Evolutionary conservation across 805 yeast genomes (phyloP).

Genomic region (Candida awuae): DNA sequence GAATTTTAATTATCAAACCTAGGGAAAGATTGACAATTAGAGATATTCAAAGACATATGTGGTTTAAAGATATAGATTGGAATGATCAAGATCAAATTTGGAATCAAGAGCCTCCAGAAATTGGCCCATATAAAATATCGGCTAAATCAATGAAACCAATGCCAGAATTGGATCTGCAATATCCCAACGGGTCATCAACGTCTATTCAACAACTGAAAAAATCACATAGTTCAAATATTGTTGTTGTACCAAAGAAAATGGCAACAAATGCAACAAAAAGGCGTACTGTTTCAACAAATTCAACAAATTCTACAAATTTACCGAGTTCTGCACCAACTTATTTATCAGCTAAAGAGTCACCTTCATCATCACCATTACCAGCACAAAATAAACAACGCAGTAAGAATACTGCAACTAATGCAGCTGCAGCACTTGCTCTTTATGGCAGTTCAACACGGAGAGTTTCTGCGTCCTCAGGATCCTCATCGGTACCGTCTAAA

Average conservation of each 20-base stretch:
- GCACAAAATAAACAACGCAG: not conserved
- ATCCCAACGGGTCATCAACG: conserved; percentile 13
- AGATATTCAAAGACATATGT: conserved; percentile 54
- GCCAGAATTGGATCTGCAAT: conserved; percentile 39
- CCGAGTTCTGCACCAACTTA: conserved; percentile 3
- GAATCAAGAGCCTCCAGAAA: conserved; percentile 51
- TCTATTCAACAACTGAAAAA: conserved; percentile 5
- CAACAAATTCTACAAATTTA: no score
- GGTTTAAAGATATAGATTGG: conserved; percentile 52
- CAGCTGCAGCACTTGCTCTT: not conserved
- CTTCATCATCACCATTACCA: not conserved
- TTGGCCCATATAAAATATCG: conserved; percentile 63
- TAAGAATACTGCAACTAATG: not conserved
- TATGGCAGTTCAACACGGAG: not conserved
- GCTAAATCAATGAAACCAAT: conserved; percentile 76
- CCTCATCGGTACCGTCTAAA: not conserved
- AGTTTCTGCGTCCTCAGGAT: not conserved
- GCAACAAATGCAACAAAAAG: no score
- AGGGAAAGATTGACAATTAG: conserved; percentile 50
- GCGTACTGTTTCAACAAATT: no score
- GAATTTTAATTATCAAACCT: conserved; percentile 57
- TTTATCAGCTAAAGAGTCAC: not conserved
- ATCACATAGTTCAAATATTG: conserved; percentile 8
- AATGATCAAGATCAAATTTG: conserved; percentile 47
- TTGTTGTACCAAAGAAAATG: not conserved